Base-by-base conservation (phyloP, 2,329 filamentous ascomycete genomes). In the Ceratocystis cacaofunesta region DNA sequence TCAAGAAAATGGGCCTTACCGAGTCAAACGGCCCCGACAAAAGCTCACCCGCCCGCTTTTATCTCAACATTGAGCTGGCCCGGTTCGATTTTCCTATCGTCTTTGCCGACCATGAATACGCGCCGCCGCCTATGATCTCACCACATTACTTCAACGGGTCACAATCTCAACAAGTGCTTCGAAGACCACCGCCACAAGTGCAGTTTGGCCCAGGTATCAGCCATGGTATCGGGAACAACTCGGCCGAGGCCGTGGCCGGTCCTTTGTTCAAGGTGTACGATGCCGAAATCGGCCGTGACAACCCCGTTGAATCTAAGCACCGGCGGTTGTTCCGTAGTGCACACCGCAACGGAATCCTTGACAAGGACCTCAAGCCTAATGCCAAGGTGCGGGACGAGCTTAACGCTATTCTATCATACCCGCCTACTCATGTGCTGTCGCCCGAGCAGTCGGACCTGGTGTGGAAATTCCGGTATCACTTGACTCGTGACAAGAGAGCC, bases 381-480 rank as follows among this genome's bases (percentile, higher is more conserved):
- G 89, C 94, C 36, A 95, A 96, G 76, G 90, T 95, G 65, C 85
- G 94, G 67, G 94, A 99, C 74, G 92, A 96, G 74, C 79, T 99
- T 41, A 96, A 97, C 72, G 79, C 84, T 57, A 92, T 99, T 69
- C 86, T 97, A 78, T 87, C 88, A 1, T 96, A 96, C 72, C 91
- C 92, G 5, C 94, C 94, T 2, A 96, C 92, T 0, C 91, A 96
- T 68, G 83, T 89, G 61, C 79, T 99, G 28, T 90, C 85, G 1
- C 84, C 90, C 0, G 92, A 96, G 73, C 94, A 99, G 74, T 95
- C 95, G 72, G 94, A 99, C 74, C 80, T 96, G 63, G 85, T 99
- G 22, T 99, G 95, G 95, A 94, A 95, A 71, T 99, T 97, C 77
- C 83, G 94, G 67, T 95, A 97, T 74, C 92, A 96, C 74, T 76